Percentiles rank a stretch among this genome's conserved stretches.
Conservation (phyloP, 2,329 filamentous ascomycete species). For the Trichoderma atroviride region DNA sequence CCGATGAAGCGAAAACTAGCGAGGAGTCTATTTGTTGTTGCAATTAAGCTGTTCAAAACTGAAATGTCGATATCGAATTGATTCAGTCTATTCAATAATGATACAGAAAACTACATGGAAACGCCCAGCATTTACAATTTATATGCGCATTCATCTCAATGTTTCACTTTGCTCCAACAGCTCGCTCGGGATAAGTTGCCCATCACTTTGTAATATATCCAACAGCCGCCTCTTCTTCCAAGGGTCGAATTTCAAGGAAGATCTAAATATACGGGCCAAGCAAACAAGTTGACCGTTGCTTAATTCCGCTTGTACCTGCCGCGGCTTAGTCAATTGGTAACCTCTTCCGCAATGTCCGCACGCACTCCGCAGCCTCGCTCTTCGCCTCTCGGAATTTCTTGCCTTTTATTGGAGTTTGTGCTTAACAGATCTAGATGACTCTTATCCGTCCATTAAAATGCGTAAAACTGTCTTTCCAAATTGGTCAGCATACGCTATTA, state of each 20-base stretch:
- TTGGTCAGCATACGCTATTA: background rate
- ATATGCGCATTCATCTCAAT: background rate
- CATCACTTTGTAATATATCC: background rate
- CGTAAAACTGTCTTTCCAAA: background rate
- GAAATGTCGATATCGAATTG: background rate
- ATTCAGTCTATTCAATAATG: background rate
- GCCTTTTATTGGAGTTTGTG: background rate
- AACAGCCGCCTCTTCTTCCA: too few species aligned
- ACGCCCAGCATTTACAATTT: background rate
- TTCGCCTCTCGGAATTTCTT: background rate
- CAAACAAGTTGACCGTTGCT: background rate
- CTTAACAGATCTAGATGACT: background rate
- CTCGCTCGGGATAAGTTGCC: constrained; percentile 7
- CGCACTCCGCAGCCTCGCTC: too few species aligned
- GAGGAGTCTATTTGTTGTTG: background rate
- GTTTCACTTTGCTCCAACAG: background rate
- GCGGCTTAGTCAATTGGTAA: background rate
- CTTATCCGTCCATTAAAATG: background rate
- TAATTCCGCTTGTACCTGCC: background rate
- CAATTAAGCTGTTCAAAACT: background rate
- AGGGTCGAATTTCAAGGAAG: too few species aligned
- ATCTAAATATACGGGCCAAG: background rate
- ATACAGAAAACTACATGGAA: background rate
- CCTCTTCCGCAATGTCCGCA: background rate
- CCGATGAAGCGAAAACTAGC: background rate